A percentile compares a stretch with the other conserved stretches of the same genome.
These are phyloP conservation scores for Tylopilus felleus DNA, from an alignment of 768 basidiomycete species.

Conservation along the genomic window DNA sequence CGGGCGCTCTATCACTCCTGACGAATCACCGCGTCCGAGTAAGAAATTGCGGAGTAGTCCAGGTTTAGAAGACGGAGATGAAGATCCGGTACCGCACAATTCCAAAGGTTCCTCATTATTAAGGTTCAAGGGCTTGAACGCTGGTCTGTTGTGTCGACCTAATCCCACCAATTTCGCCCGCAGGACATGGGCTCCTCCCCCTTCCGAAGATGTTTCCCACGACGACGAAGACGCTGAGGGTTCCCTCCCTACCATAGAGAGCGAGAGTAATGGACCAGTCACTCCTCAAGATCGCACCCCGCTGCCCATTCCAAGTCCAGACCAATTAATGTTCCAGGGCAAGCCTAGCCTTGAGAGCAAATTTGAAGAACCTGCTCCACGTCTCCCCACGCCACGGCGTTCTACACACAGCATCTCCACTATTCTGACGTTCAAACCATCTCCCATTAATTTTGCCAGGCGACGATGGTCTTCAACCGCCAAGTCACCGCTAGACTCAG, in stretches of 20 bases:
- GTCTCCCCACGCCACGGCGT: constrained; percentile 24
- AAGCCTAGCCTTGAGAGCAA: constrained; percentile 16
- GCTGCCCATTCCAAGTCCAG: constrained; percentile 38
- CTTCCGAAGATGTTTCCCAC: constrained; percentile 33
- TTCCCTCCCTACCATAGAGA: constrained; percentile 40
- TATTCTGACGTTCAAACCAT: constrained; percentile 55
- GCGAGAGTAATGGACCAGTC: constrained; percentile 48
- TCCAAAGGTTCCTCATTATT: constrained; percentile 23
- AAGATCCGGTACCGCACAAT: constrained; percentile 26
- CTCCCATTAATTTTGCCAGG: constrained; percentile 61
- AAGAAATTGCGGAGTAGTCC: constrained; percentile 26
- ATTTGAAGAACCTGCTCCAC: constrained; percentile 22
- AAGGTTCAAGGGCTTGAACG: constrained; percentile 36
- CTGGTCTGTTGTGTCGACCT: constrained; percentile 51
- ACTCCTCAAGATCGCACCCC: constrained; percentile 54
- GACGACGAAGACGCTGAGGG: constrained; percentile 30
- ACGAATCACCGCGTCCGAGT: constrained; percentile 25
- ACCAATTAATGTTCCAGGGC: constrained; percentile 24
- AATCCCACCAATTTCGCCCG: constrained; percentile 60
- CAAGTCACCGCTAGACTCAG: constrained; percentile 35
- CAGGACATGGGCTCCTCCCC: constrained; percentile 51
- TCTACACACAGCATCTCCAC: constrained; percentile 29
- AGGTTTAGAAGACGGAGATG: constrained; percentile 25
- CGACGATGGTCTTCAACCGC: constrained; percentile 53
- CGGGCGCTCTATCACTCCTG: constrained; percentile 14